Evolutionary conservation across 2,329 filamentous ascomycete species (phyloP).

Genomic region (Neocatenulostroma microsporum): DNA sequence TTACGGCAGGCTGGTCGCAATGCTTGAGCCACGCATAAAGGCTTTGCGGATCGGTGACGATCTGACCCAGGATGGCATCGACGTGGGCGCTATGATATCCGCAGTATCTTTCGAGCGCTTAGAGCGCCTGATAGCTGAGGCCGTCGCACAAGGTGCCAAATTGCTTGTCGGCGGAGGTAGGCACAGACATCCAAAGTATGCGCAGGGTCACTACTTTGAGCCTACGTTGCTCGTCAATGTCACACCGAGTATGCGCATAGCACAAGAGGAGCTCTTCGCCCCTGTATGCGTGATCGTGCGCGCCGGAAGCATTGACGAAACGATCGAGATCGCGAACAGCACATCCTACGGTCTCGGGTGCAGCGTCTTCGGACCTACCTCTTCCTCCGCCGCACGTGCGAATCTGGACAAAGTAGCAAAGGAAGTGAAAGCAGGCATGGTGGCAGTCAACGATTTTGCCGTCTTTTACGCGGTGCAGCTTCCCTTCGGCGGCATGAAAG

Average conservation of each 20-base stretch:
- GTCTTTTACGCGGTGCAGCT: constrained; percentile 89
- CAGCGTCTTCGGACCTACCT: constrained; percentile 66
- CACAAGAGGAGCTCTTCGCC: constrained; percentile 85
- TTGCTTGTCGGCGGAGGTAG: constrained; percentile 74
- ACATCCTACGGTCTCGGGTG: constrained; percentile 81
- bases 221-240: constrained; percentile 91
- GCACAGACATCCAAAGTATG: constrained; percentile 62
- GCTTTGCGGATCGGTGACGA: constrained; percentile 67
- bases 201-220: constrained; percentile 79
- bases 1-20: constrained; percentile 63
- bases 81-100: constrained; percentile 88
- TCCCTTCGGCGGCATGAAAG: constrained; percentile 85
- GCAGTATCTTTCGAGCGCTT: constrained; percentile 65
- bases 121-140: constrained; percentile 68
- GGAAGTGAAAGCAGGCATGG: constrained; percentile 75
- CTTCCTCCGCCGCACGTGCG: constrained; percentile 40
- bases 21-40: constrained; percentile 66
- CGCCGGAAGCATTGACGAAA: constrained; percentile 55
- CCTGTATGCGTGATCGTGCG: constrained; percentile 83
- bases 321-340: constrained; percentile 72
- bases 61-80: constrained; percentile 50
- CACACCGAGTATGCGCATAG: constrained; percentile 74
- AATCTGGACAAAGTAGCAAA: constrained; percentile 58
- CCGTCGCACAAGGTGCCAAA: constrained; percentile 68
- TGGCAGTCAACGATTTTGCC: constrained; percentile 92